Evolutionary conservation across 345 rosid species (phyloP).

Genomic region (Salix exigua): DNA sequence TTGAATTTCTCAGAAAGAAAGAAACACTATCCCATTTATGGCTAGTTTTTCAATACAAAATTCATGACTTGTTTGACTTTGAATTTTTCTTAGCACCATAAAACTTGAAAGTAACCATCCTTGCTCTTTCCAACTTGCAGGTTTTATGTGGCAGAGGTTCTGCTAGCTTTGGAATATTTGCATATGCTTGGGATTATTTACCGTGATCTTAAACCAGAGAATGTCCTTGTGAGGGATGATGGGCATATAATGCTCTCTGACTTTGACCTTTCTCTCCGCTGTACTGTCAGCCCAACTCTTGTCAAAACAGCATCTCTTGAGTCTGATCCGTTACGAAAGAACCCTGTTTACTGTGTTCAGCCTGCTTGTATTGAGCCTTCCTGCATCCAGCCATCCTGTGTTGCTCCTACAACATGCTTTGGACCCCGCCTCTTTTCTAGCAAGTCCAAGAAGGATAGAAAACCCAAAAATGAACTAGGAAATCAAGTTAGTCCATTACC

Average conservation of each 20-base stretch:
- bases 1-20: background rate
- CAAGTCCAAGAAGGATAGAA: constrained; percentile 72
- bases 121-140: constrained; percentile 29
- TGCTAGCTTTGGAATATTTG: constrained; percentile 78
- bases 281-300: constrained; percentile 78
- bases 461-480: constrained; percentile 61
- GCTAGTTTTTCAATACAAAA: background rate
- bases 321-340: constrained; percentile 65
- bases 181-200: constrained; percentile 90
- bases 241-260: constrained; percentile 84
- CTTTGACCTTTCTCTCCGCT: constrained; percentile 85
- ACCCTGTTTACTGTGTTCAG: constrained; percentile 66
- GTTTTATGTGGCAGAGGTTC: constrained; percentile 82
- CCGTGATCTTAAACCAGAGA: constrained; percentile 85
- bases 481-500: constrained; percentile 82
- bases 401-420: constrained; percentile 80
- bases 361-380: constrained; percentile 83
- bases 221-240: constrained; percentile 70
- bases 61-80: background rate
- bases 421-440: constrained; percentile 81
- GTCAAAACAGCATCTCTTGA: constrained; percentile 55
- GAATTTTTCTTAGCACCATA: background rate
- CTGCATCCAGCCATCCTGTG: constrained; percentile 78
- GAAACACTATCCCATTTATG: background rate
- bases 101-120: background rate